Percentiles rank a stretch among this genome's conserved stretches.
Conservation (phyloP, 805 yeast genomes). For the Saccharomycopsis babjevae region DNA sequence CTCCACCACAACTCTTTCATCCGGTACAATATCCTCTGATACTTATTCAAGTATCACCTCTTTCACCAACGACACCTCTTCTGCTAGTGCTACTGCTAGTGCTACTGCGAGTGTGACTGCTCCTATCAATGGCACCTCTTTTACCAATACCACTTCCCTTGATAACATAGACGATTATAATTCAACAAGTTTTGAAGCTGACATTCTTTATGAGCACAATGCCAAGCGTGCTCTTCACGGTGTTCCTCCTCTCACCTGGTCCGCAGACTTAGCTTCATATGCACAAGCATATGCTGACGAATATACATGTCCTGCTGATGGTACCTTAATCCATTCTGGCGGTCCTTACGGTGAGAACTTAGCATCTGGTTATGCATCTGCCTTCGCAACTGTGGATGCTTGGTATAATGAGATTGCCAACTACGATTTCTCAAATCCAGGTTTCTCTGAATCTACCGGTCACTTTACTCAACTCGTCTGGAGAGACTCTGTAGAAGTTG, state of each 20-base stretch:
- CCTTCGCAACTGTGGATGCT: constrained; percentile 49
- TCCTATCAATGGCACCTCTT: too few relatives aligned
- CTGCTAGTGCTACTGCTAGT: too few relatives aligned
- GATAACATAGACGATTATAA: constrained; percentile 16
- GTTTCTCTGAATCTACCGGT: constrained; percentile 39
- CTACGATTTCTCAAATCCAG: constrained; percentile 43
- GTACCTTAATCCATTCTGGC: constrained; percentile 52
- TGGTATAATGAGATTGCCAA: constrained; percentile 61
- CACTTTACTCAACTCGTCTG: constrained; percentile 81
- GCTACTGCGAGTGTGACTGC: too few relatives aligned
- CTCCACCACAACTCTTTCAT: constrained; percentile 12
- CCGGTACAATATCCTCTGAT: constrained; percentile 15
- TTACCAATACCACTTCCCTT: constrained; percentile 13
- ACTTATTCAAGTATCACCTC: constrained; percentile 22
- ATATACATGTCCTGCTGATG: constrained; percentile 40
- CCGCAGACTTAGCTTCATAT: constrained; percentile 35
- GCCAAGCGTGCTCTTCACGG: constrained; percentile 41
- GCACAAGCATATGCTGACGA: constrained; percentile 48
- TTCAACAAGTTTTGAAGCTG: constrained; percentile 22
- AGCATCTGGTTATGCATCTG: constrained; percentile 55
- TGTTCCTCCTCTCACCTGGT: constrained; percentile 48
- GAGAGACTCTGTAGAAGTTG: constrained; percentile 50
- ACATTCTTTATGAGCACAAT: constrained; percentile 54
- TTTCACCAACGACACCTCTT: too few relatives aligned
- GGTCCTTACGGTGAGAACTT: constrained; percentile 71